These are phyloP conservation scores for Penicillium sp. DNA, from an alignment of 2,329 filamentous ascomycete genomes.

Conservation along the genomic window DNA sequence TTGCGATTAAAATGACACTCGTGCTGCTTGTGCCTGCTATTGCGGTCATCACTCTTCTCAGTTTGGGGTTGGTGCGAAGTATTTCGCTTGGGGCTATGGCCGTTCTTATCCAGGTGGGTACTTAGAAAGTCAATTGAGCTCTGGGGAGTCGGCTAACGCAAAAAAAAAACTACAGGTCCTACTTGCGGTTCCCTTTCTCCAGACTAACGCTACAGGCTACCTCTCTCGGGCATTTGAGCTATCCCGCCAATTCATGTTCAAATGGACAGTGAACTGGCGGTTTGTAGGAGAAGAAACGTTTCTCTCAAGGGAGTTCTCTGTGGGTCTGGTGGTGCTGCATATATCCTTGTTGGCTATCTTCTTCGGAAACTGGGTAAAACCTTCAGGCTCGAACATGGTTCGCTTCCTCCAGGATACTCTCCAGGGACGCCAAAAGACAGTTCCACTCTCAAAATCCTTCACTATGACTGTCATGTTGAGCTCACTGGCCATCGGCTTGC, in stretches of 20 bases:
- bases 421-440: slow-evolving; percentile 56
- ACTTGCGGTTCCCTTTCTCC: slow-evolving; percentile 65
- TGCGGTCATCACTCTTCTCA: slow-evolving; percentile 72
- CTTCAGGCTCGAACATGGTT: slow-evolving; percentile 59
- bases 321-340: slow-evolving; percentile 66
- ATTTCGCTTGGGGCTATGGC: slow-evolving; percentile 71
- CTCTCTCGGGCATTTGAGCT: slow-evolving; percentile 84
- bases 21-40: slow-evolving; percentile 80
- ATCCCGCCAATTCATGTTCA: slow-evolving; percentile 86
- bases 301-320: slow-evolving; percentile 67
- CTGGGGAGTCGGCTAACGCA: neutral
- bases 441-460: slow-evolving; percentile 67
- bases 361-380: slow-evolving; percentile 68
- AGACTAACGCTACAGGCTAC: slow-evolving; percentile 67
- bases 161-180: slow-evolving; percentile 43
- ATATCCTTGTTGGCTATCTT: slow-evolving; percentile 66
- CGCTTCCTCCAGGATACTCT: slow-evolving; percentile 55
- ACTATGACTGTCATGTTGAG: slow-evolving; percentile 74
- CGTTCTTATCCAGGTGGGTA: slow-evolving; percentile 69
- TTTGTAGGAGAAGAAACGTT: slow-evolving; percentile 86
- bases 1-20: slow-evolving; percentile 95
- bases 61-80: slow-evolving; percentile 64
- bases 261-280: slow-evolving; percentile 99
- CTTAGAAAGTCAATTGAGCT: neutral
- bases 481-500: slow-evolving; percentile 73